Evolutionary conservation across 2,329 filamentous ascomycete species (phyloP), one percentile per base, ranked within the genome.

Genomic region (Fusarium sp.): DNA sequence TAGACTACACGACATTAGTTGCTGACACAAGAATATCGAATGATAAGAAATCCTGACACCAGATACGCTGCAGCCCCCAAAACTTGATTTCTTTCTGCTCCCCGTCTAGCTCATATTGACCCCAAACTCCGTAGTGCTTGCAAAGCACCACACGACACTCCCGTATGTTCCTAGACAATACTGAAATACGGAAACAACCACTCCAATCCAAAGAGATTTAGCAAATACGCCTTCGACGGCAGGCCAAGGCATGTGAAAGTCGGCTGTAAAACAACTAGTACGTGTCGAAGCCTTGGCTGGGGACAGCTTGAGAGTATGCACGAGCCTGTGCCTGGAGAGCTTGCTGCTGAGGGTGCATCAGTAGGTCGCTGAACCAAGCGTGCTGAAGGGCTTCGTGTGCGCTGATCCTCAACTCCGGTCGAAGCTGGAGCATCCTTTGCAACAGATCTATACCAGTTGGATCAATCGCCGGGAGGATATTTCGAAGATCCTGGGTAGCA

Each of bases 401-500:
- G 74, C 92, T 94, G 77, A 97, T 92, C 58, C 96, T 90, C 81
- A 97, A 90, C 81, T 99, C 96, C 0, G 96, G 96, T 32, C 94
- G 89, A 57, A 98, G 84, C 79, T 98, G 95, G 30, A 99, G 88
- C 93, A 99, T 97, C 66, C 92, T 88, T 76, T 92, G 91, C 70
- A 99, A 85, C 51, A 99, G 84, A 77, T 97, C 94, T 75, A 99
- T 89, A 11, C 95, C 96, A 13, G 92, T 84, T 20, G 90, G 89
- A 76, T 99, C 96, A 75, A 99, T 94, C 77, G 97, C 93, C 0
- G 94, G 94, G 25, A 99, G 85, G 70, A 98, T 96, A 62, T 91
- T 88, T 22, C 92, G 88, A 57, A 98, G 85, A 74, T 98, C 94
- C 78, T 98, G 94, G 2, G 96, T 97, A 16, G 93, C 92, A 79